Evolutionary conservation across 2,329 filamentous ascomycete genomes (phyloP).

Genomic region (Magnaporthales sp.): DNA sequence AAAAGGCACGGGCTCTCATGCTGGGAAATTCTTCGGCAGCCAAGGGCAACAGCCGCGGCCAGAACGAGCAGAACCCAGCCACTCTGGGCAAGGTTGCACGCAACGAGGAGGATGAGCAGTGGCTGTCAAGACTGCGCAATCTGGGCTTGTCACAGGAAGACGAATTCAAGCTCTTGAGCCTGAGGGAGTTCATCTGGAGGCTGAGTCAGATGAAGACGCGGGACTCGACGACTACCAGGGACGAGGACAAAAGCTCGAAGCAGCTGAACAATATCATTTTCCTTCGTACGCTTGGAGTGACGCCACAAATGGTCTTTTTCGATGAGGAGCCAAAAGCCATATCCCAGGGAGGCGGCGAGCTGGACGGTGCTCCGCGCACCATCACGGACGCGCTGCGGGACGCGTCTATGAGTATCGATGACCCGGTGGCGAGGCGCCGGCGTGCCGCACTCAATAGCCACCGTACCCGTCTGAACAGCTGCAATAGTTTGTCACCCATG

Average conservation of each 20-base stretch:
- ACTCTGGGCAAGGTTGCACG: slow-evolving; percentile 56
- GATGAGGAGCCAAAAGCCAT: slow-evolving; percentile 59
- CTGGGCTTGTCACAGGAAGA: slow-evolving; percentile 77
- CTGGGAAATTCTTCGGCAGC: slow-evolving; percentile 57
- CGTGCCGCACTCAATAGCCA: slow-evolving; percentile 43
- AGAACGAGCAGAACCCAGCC: slow-evolving; percentile 46
- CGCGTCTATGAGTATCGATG: slow-evolving; percentile 81
- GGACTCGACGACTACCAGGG: slow-evolving; percentile 23
- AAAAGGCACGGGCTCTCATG: slow-evolving; percentile 53
- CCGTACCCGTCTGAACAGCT: slow-evolving; percentile 32
- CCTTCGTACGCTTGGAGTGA: slow-evolving; percentile 66
- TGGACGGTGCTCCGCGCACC: slow-evolving; percentile 43
- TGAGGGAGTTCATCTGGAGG: slow-evolving; percentile 88
- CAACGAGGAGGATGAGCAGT: slow-evolving; percentile 90
- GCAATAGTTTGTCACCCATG: slow-evolving; percentile 26
- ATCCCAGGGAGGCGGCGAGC: slow-evolving; percentile 21
- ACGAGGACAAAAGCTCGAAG: slow-evolving; percentile 23
- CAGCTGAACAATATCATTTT: slow-evolving; percentile 65
- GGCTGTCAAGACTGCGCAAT: slow-evolving; percentile 77
- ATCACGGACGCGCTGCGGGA: slow-evolving; percentile 88
- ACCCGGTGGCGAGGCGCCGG: slow-evolving; percentile 46
- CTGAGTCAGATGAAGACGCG: slow-evolving; percentile 64
- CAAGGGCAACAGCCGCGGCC: slow-evolving; percentile 10
- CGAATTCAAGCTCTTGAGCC: slow-evolving; percentile 77
- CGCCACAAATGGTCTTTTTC: slow-evolving; percentile 85